These are phyloP conservation scores for Paralagenidium karlingii DNA, from an alignment of 352 stramenopile genomes.

Conservation along the genomic window DNA sequence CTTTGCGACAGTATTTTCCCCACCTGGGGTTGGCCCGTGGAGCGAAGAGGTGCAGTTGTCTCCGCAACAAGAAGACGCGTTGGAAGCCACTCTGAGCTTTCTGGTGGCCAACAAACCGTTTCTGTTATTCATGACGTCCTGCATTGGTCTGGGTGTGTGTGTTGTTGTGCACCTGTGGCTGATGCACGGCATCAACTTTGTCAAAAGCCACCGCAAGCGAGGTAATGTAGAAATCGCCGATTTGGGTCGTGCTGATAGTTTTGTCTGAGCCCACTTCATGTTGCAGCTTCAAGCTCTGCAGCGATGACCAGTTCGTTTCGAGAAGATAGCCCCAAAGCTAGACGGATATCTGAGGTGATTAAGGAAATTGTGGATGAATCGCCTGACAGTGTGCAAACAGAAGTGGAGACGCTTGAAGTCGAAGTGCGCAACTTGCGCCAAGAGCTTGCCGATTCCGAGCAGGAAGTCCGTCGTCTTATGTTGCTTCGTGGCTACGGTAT, in stretches of 20 bases:
- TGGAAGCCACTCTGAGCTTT: constrained; percentile 35
- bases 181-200: constrained; percentile 10
- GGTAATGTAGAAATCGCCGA: neutral
- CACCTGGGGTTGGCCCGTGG: constrained; percentile 42
- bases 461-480: constrained; percentile 62
- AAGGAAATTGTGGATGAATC: neutral
- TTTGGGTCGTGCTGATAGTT: too few species aligned
- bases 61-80: constrained; percentile 24
- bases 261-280: too few species aligned
- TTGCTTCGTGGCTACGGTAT: constrained; percentile 64
- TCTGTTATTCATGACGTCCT: constrained; percentile 22
- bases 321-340: neutral
- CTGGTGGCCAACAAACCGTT: constrained; percentile 36
- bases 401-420: constrained; percentile 21
- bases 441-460: constrained; percentile 62
- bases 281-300: too few species aligned
- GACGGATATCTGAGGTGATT: neutral
- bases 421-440: constrained; percentile 55
- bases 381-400: constrained; percentile 1
- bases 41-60: constrained; percentile 28
- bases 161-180: constrained; percentile 23
- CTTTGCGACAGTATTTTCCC: constrained; percentile 32
- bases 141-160: constrained; percentile 29
- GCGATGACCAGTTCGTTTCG: too few species aligned
- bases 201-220: neutral